Evolutionary conservation across 805 yeast species (phyloP), one percentile per base, ranked within the genome.

Genomic region (Torulaspora franciscae): DNA sequence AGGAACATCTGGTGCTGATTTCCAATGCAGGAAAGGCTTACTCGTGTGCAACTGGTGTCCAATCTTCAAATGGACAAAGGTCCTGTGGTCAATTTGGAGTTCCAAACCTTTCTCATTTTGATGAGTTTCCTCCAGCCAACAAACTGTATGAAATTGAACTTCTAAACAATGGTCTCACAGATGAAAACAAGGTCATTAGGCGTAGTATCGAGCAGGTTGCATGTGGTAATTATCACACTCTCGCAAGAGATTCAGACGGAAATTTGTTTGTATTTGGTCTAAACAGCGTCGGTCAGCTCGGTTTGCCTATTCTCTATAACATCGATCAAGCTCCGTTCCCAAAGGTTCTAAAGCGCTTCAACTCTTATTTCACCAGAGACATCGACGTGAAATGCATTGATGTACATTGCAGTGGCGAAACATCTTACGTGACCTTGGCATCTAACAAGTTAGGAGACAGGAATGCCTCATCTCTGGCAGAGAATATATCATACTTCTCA

Each of bases 281-380:
- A 46, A 91, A 91, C 62, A 71, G 77, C 3, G 79, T 68, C 62
- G 98, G 98, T n/a, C 91, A 93, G 58, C 71, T 91, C 44, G 96
- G 91, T 8, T 71, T 78, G 37, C 79, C 80, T 6, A 81, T 84
- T 38, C 70, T 76, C 17, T 79, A 79, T 59, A 79, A 78, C 47
- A 78, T 83, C 13, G 91, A 84, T 55, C 68, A 75, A 35, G 72
- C 83, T 37, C 77, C 95, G 4, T 77, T 80, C 32, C 99, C 99
- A 2, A 75, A 73, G 35, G 69, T 70, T 48, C 58, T 82, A 25
- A 58, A 71, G 2, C 44, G 49, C 14, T 65, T 77, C 32, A 56
- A 59, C 7, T 64, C 67, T 30, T 71, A 70, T 60, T 72, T 70
- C 57, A 63, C 61, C 45, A 62, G 66, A 51, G 69, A 63, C 40